Percentiles rank a stretch among this genome's conserved stretches.
Evolutionary conservation across 371 early-diverging fungal genomes (phyloP).

Genomic region (Mortierella polycephala): DNA sequence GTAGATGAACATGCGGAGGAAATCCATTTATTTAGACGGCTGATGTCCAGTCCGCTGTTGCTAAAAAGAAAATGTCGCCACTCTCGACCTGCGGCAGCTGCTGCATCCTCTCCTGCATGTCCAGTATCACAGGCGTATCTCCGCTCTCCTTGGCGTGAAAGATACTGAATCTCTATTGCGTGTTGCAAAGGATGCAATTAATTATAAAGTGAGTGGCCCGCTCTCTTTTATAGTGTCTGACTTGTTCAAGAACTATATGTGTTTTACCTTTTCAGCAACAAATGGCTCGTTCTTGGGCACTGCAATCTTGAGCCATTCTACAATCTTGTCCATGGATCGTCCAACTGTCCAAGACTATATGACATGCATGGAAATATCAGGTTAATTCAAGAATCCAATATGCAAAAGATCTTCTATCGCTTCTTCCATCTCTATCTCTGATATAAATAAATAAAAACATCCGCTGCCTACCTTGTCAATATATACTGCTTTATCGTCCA

Average conservation of each 20-base stretch:
- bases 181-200: not conserved
- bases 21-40: not conserved
- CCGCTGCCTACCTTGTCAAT: slow-evolving; percentile 25
- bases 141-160: slow-evolving; percentile 33
- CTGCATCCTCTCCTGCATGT: slow-evolving; percentile 36
- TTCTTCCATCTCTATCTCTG: not conserved
- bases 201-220: not conserved
- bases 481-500: slow-evolving; percentile 38
- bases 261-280: slow-evolving; percentile 30
- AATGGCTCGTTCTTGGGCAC: slow-evolving; percentile 30
- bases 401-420: too few species aligned
- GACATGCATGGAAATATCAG: not conserved
- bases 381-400: too few species aligned
- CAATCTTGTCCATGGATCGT: slow-evolving; percentile 39
- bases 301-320: slow-evolving; percentile 36
- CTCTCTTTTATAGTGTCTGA: not conserved
- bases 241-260: not conserved
- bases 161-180: slow-evolving; percentile 32
- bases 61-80: slow-evolving; percentile 34
- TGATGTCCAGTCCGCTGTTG: slow-evolving; percentile 29
- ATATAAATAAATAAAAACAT: not conserved
- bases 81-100: slow-evolving; percentile 19
- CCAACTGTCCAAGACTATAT: slow-evolving; percentile 46
- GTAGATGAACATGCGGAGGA: not conserved
- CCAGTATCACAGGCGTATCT: slow-evolving; percentile 13